Evolutionary conservation across 805 yeast species (phyloP), one percentile per base, ranked within the genome.

Genomic region (Cyberlindnera euphorbiiphila): DNA sequence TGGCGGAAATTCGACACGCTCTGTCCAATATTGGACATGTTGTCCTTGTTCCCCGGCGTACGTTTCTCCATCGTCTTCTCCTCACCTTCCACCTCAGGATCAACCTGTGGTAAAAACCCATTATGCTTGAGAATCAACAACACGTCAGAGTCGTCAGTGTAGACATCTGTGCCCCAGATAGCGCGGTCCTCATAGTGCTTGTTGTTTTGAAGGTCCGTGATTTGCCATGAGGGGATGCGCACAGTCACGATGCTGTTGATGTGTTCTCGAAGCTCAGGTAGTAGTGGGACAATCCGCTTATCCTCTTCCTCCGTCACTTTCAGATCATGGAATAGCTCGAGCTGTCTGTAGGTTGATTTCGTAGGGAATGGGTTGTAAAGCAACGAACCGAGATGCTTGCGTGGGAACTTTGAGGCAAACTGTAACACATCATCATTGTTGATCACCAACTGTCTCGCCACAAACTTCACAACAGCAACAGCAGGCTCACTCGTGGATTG

Each of bases 131-230:
- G 62, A 0, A 80, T 82, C 5, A 85, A 69, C 25, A 91, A 69
- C 2, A 89, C 64, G 58, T 91, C 96, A 1, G 95, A 83, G 59
- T 91, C 98, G 60, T 93, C 98, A 0, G 97, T 85, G 60, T 91
- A 93, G 1, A 93, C 68, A 29, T 89, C 95, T 2, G 89, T 74
- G 2, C 98, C 98, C 98, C 98, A 91, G 2, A 88, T 46, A 31
- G 73, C 71, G 16, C 60, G 43, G 13, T 50, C 43, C 12, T 31
- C 37, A 25, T 45, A 54, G 30, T 51, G 43, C 21, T 41, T 34
- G 36, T 53, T 56, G 41, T 56, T 56, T 13, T 28, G 39, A 9
- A 54, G 32, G 23, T 56, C 54, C 11, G 47, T 42, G 9, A 60
- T 43, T 4, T 52, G 49, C 30, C 45, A 45, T 4, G 53, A 52